Percentiles rank a stretch among this genome's conserved stretches.
phyloP scores from a whole-genome alignment of 352 stramenopile genomes.

The Blastocystis sp. region DNA sequence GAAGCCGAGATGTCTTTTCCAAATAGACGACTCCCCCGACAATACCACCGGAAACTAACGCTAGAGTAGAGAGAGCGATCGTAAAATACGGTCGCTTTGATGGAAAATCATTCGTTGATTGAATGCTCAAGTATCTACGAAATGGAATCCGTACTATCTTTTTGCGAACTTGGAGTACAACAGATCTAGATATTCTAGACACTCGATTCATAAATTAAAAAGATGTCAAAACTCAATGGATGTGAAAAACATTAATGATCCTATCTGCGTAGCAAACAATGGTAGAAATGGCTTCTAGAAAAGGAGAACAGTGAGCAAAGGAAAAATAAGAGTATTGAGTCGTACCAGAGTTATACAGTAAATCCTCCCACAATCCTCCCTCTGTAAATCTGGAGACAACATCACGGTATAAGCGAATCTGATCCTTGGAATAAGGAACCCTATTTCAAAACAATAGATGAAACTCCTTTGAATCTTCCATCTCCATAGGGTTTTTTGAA shows the following conservation, averaged over 20 bases:
- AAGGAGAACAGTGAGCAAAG: no score
- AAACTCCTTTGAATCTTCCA: constrained; percentile 10
- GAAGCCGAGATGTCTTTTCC: background rate
- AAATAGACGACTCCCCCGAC: background rate
- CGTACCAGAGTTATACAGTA: no score
- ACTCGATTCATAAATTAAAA: background rate
- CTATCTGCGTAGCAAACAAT: no score
- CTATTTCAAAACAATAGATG: background rate
- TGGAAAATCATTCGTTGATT: no score
- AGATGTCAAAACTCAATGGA: no score
- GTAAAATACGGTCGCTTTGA: no score
- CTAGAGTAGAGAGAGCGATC: background rate
- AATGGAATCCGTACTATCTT: background rate
- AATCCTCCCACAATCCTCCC: no score
- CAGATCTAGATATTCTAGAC: background rate
- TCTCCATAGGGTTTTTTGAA: background rate
- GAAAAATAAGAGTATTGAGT: no score
- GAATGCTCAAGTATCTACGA: background rate
- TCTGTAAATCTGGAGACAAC: no score
- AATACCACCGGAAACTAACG: background rate
- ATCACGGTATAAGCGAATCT: no score
- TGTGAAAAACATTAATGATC: no score
- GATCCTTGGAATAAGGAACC: background rate
- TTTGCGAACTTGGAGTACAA: background rate
- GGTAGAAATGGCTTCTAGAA: no score